A percentile compares a stretch with the other conserved stretches of the same genome.
Evolutionary conservation across 2,329 filamentous ascomycete species (phyloP).

Genomic region (Phaeomoniella chlamydospora): DNA sequence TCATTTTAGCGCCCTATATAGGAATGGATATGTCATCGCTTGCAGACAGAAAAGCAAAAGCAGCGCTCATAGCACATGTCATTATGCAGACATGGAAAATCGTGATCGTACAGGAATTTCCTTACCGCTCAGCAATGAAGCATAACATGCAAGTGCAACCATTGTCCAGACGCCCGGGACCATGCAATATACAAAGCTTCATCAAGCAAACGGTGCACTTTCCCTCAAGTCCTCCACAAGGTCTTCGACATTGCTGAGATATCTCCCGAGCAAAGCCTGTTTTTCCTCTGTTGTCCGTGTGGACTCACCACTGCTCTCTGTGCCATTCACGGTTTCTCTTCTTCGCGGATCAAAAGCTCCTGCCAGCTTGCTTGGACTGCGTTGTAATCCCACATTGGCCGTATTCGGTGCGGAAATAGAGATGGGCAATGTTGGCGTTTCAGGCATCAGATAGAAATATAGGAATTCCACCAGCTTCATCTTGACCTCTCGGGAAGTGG

Average conservation of each 20-base stretch:
- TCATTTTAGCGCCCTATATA: too few species aligned
- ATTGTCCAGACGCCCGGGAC: too few species aligned
- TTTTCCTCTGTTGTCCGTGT: slow-evolving; percentile 62
- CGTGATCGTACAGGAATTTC: too few species aligned
- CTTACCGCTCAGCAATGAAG: too few species aligned
- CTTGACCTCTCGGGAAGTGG: slow-evolving; percentile 78
- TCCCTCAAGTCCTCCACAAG: slow-evolving; percentile 72
- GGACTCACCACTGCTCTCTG: slow-evolving; percentile 12
- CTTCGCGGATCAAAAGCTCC: slow-evolving; percentile 33
- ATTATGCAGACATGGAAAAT: too few species aligned
- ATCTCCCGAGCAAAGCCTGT: slow-evolving; percentile 59
- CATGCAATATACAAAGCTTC: too few species aligned
- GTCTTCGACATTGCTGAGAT: slow-evolving; percentile 71
- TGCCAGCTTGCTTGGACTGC: slow-evolving; percentile 54
- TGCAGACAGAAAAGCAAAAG: too few species aligned
- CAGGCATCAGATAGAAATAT: slow-evolving; percentile 97
- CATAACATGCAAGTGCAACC: too few species aligned
- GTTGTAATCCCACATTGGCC: slow-evolving; percentile 38
- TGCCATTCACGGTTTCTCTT: slow-evolving; percentile 13
- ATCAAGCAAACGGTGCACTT: slow-evolving; percentile 61
- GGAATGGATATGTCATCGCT: too few species aligned
- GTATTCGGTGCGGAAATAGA: slow-evolving; percentile 26
- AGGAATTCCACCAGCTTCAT: slow-evolving; percentile 93
- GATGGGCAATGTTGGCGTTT: slow-evolving; percentile 37
- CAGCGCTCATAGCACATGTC: too few species aligned